Conservation (phyloP, 2,329 filamentous ascomycete genomes). For the Neoarthrinium moseri region DNA sequence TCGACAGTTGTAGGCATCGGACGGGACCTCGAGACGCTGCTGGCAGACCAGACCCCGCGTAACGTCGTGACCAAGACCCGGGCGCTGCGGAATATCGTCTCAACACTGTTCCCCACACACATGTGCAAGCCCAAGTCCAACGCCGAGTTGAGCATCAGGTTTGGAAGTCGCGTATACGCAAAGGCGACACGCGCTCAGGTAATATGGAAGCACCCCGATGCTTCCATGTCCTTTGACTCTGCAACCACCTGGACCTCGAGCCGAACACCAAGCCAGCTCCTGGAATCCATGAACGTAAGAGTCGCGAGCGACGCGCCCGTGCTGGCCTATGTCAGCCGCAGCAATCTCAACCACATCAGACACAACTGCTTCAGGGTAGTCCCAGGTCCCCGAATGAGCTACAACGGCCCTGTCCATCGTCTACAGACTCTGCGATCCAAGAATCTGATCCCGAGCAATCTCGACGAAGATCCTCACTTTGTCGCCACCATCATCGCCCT, state of each 20-base stretch:
- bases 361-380: constrained; percentile 45
- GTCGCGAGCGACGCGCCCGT: constrained; percentile 30
- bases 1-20: constrained; percentile 40
- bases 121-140: constrained; percentile 28
- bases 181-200: constrained; percentile 46
- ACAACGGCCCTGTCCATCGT: constrained; percentile 46
- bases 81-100: constrained; percentile 43
- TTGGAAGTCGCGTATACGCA: constrained; percentile 43
- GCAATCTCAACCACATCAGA: constrained; percentile 44
- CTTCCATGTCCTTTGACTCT: constrained; percentile 32
- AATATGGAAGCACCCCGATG: constrained; percentile 45
- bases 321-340: constrained; percentile 48
- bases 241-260: constrained; percentile 29
- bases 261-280: constrained; percentile 27
- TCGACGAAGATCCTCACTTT: constrained; percentile 52
- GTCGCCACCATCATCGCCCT: constrained; percentile 53
- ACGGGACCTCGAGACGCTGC: constrained; percentile 41
- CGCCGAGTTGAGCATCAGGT: constrained; percentile 48
- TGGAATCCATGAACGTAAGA: constrained; percentile 19
- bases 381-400: constrained; percentile 34
- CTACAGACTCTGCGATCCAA: constrained; percentile 48
- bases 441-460: constrained; percentile 44
- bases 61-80: constrained; percentile 33
- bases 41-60: constrained; percentile 31
- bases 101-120: constrained; percentile 39